phyloP scores from a whole-genome alignment of 2,329 filamentous ascomycete genomes.

The Cercospora sojina region DNA sequence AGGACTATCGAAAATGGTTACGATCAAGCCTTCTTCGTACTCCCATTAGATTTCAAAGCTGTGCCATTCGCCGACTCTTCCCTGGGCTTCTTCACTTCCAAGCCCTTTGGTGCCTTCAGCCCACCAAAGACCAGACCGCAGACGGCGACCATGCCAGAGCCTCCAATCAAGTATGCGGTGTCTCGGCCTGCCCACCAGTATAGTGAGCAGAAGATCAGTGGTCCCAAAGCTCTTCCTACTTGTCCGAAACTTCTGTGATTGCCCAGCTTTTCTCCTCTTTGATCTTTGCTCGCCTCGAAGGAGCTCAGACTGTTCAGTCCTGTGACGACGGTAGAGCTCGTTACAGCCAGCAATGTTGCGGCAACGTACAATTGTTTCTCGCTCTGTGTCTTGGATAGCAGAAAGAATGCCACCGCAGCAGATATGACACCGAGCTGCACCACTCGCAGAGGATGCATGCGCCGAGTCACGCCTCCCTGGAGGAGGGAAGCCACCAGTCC shows the following conservation, averaged over 20 bases:
- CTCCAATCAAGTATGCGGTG: slow-evolving; percentile 77
- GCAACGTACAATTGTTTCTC: slow-evolving; percentile 74
- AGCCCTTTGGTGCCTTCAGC: slow-evolving; percentile 61
- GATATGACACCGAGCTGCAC: slow-evolving; percentile 76
- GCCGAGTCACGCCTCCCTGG: slow-evolving; percentile 86
- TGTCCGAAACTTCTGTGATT: slow-evolving; percentile 80
- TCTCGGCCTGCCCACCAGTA: slow-evolving; percentile 98
- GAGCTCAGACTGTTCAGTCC: slow-evolving; percentile 88
- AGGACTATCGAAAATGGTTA: neutral
- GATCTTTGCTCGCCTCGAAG: slow-evolving; percentile 76
- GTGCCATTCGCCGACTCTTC: slow-evolving; percentile 12
- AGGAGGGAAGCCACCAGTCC: slow-evolving; percentile 88
- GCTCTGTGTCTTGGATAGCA: slow-evolving; percentile 69
- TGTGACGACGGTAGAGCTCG: slow-evolving; percentile 91
- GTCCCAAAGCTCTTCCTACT: slow-evolving; percentile 80
- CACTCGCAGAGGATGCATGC: slow-evolving; percentile 75
- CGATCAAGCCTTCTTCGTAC: slow-evolving; percentile 22
- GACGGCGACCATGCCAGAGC: slow-evolving; percentile 75
- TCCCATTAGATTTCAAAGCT: slow-evolving; percentile 17
- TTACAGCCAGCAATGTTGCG: slow-evolving; percentile 80
- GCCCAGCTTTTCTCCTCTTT: slow-evolving; percentile 83
- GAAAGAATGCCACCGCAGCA: slow-evolving; percentile 75
- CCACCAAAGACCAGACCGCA: slow-evolving; percentile 67
- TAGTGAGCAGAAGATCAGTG: slow-evolving; percentile 85
- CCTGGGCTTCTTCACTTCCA: slow-evolving; percentile 23